Evolutionary conservation across 192 early-diverging fungal species (phyloP), one percentile per base, ranked within the genome.

Genomic region (Chytriomyces sp.): DNA sequence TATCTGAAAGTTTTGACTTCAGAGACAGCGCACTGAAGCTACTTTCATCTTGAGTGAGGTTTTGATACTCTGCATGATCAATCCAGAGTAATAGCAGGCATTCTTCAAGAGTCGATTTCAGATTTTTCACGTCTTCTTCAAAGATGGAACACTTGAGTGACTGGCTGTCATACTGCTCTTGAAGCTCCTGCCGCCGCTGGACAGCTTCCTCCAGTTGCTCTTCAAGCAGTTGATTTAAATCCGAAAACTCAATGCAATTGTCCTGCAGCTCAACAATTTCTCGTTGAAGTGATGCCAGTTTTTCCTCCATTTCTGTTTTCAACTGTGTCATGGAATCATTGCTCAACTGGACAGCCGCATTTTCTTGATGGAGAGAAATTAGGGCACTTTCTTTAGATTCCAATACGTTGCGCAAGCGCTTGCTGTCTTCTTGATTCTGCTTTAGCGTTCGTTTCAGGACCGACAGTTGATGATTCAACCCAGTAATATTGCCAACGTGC

Each of bases 231-330:
- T 60, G 24, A 44, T 75, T 75, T n/a, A 75, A 20, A 16, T 75
- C 73, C 7, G 73, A 64, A 47, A 75, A 75, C 20, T 75, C 63
- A n/a, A 75, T 75, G 45, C 73, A 75, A 35, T 75, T 50, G 45
- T 75, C 73, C 44, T 75, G 61, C 7, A 75, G 73, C 49, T 66
- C 73, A 10, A 50, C 45, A 10, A 75, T 49, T 65, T 75, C 73
- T 7, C 20, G 5, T 35, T 28, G 28, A 1, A 74, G 72, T 47
- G 16, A 13, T 1, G 67, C 35, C n/a, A 68, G n/a, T 47, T 68
- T 18, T 18, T 24, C n/a, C 13, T 35, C 44, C 16, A 64, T 13
- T 28, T 64, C 64, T 24, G 13, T 26, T 18, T 68, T 68, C 53
- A 57, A 5, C 20, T 57, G 53, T 57, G 53, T 57, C 16, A n/a